Percentiles rank a stretch among this genome's conserved stretches.
phyloP scores from a whole-genome alignment of 108 stramenopile genomes.

The Cyclotella kingstonii region DNA sequence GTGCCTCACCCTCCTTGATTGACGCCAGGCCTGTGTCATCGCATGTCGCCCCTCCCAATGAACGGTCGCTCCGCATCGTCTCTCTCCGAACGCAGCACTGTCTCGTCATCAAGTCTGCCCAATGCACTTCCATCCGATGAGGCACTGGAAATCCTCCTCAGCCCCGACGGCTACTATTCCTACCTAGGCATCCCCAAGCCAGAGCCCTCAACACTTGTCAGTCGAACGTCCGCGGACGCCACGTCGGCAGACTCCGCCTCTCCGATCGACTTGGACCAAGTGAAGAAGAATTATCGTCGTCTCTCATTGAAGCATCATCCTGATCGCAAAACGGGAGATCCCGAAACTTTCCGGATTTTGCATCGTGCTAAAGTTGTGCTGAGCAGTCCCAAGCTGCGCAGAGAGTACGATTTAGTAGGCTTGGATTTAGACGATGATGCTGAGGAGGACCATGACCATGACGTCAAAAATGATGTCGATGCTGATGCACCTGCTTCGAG shows the following conservation, averaged over 20 bases:
- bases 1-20: too few relatives aligned
- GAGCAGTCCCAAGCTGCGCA: conserved; percentile 59
- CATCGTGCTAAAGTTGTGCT: conserved; percentile 79
- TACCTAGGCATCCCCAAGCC: conserved; percentile 65
- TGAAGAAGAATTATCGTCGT: conserved; percentile 79
- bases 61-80: conserved; percentile 4
- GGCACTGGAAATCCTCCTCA: conserved; percentile 63
- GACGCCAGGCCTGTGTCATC: too few relatives aligned
- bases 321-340: conserved; percentile 74
- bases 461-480: too few relatives aligned
- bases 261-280: conserved; percentile 54
- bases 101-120: conserved; percentile 3
- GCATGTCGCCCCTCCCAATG: too few relatives aligned
- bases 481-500: conserved; percentile 6
- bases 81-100: conserved; percentile 1
- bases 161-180: conserved; percentile 85
- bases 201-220: neutral
- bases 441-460: conserved; percentile 29
- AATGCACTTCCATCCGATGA: conserved; percentile 39
- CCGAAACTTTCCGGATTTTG: conserved; percentile 73
- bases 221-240: conserved; percentile 1
- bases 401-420: conserved; percentile 83
- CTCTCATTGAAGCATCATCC: conserved; percentile 68
- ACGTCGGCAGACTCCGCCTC: neutral
- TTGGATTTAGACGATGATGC: conserved; percentile 84